phyloP scores from a whole-genome alignment of 139 green algal species.

The Chlamydomonas sphaeroides region DNA sequence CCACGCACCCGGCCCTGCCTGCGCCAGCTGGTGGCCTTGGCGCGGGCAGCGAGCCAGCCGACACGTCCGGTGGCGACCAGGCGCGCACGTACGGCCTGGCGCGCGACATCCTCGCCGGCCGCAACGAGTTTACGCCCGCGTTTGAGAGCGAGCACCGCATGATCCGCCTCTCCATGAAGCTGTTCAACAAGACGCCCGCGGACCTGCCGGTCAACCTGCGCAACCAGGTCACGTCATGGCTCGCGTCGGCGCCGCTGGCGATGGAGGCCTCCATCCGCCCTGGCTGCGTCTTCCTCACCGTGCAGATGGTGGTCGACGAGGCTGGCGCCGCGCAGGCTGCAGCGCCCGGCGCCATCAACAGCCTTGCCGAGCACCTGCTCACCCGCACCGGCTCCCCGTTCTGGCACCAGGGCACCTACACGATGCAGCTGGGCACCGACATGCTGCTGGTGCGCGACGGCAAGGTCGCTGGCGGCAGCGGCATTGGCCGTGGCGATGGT shows the following conservation, averaged over 20 bases:
- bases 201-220: conserved; percentile 76
- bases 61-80: conserved; percentile 3
- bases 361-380: conserved; percentile 57
- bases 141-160: conserved; percentile 55
- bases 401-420: conserved; percentile 61
- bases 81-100: conserved; percentile 46
- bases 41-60: background rate
- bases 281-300: conserved; percentile 81
- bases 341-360: conserved; percentile 32
- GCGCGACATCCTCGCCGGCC: conserved; percentile 41
- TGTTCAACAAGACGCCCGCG: conserved; percentile 83
- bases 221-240: conserved; percentile 61
- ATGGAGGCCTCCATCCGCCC: conserved; percentile 82
- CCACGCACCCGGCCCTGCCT: conserved; percentile 63
- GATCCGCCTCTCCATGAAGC: conserved; percentile 73
- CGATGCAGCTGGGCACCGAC: conserved; percentile 55
- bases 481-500: background rate
- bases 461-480: background rate
- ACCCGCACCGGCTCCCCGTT: conserved; percentile 47
- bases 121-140: conserved; percentile 38
- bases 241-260: conserved; percentile 46
- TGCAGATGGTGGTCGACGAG: conserved; percentile 63
- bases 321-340: background rate
- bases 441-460: conserved; percentile 33
- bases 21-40: background rate